These are phyloP conservation scores for Solanum dulcamara DNA, from an alignment of 257 asterid species.

Conservation along the genomic window DNA sequence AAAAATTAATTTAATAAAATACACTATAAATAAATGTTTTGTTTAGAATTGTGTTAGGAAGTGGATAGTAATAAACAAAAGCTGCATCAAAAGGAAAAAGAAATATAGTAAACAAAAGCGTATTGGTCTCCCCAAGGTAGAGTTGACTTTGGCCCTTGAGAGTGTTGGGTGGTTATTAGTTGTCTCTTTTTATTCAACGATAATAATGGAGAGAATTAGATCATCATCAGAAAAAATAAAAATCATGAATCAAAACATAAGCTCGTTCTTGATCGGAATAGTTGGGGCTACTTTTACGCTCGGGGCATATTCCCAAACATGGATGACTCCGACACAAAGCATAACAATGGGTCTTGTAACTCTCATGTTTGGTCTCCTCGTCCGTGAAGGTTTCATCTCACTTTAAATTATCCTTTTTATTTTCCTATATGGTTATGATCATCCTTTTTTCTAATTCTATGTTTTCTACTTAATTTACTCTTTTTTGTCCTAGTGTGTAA, in stretches of 20 bases:
- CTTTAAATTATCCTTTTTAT: constrained; percentile 16
- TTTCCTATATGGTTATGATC: neutral
- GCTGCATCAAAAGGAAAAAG: too few species aligned
- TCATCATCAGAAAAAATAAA: neutral
- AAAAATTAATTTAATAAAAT: too few species aligned
- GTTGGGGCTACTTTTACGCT: constrained; percentile 64
- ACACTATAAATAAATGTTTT: too few species aligned
- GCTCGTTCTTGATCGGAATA: constrained; percentile 46
- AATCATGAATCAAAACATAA: constrained; percentile 57
- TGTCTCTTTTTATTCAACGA: neutral
- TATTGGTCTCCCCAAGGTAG: neutral
- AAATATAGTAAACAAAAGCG: neutral
- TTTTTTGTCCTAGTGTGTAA: neutral
- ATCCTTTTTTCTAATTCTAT: too few species aligned
- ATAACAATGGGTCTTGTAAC: constrained; percentile 49
- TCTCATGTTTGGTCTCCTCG: constrained; percentile 74
- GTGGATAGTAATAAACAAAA: too few species aligned
- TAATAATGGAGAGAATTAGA: neutral
- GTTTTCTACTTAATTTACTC: neutral
- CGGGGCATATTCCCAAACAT: constrained; percentile 70
- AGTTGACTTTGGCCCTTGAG: neutral
- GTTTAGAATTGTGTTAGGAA: too few species aligned
- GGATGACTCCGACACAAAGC: constrained; percentile 61
- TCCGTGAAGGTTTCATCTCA: constrained; percentile 75
- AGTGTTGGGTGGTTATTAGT: neutral